These are phyloP conservation scores for Cryptosporidium andersoni DNA, from an alignment of 169 alveolate genomes.

Conservation along the genomic window DNA sequence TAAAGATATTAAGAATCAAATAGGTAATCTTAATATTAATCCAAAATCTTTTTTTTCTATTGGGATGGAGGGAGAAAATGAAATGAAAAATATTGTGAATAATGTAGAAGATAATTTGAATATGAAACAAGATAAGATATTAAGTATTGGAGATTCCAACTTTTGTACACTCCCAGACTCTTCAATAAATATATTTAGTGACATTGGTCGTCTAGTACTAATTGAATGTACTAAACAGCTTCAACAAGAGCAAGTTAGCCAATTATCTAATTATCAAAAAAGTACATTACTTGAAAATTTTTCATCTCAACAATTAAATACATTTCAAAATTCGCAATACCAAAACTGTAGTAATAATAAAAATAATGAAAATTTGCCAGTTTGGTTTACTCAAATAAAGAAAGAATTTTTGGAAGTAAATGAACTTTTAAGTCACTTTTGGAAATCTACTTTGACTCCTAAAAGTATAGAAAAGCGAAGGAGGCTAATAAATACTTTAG, in stretches of 20 bases:
- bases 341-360: not conserved
- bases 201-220: constrained; percentile 4
- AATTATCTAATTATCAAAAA: constrained; percentile 10
- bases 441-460: constrained; percentile 36
- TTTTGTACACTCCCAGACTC: not conserved
- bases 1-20: not conserved
- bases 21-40: constrained; percentile 3
- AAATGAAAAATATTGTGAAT: not conserved
- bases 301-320: not conserved
- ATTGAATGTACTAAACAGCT: constrained; percentile 50
- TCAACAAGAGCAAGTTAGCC: constrained; percentile 56
- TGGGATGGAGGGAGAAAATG: not conserved
- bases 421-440: constrained; percentile 33
- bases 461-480: constrained; percentile 53
- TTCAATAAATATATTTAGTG: constrained; percentile 3
- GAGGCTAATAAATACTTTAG: constrained; percentile 30
- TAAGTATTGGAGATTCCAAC: not conserved
- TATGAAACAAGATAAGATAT: not conserved
- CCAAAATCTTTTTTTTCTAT: constrained; percentile 32
- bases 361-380: constrained; percentile 22
- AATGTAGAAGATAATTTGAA: not conserved
- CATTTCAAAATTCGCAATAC: not conserved
- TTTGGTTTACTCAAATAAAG: constrained; percentile 51
- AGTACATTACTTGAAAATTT: not conserved
- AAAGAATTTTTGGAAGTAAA: constrained; percentile 28